phyloP scores from a whole-genome alignment of 2,329 filamentous ascomycete genomes.

The Bipolaris bicolor region DNA sequence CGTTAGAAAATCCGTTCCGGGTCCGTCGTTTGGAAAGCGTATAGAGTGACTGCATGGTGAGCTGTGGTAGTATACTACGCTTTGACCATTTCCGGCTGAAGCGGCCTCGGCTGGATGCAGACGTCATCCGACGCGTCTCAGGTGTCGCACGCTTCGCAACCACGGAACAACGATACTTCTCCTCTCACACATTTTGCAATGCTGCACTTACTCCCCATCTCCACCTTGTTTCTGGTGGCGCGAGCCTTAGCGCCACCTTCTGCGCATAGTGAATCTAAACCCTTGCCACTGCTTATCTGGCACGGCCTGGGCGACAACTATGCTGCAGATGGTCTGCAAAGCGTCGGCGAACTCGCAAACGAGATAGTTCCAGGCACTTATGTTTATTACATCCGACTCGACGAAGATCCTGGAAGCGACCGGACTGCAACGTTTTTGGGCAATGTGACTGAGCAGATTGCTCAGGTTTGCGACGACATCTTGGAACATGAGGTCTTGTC shows the following conservation, averaged over 20 bases:
- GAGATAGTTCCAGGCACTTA: constrained; percentile 80
- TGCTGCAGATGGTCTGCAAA: constrained; percentile 73
- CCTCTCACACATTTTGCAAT: constrained; percentile 16
- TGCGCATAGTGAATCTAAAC: constrained; percentile 21
- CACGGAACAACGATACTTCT: constrained; percentile 6
- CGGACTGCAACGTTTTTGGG: constrained; percentile 87
- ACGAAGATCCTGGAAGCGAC: constrained; percentile 70
- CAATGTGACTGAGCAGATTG: constrained; percentile 81
- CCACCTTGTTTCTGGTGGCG: constrained; percentile 29
- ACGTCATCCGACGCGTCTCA: constrained; percentile 29
- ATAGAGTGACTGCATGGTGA: no score
- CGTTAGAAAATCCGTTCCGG: no score
- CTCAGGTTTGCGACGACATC: constrained; percentile 77
- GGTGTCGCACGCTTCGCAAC: constrained; percentile 13
- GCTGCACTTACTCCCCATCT: constrained; percentile 30
- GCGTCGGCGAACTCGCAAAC: constrained; percentile 74
- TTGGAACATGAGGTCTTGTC: constrained; percentile 78
- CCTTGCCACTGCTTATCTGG: constrained; percentile 91
- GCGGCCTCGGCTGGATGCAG: constrained; percentile 21
- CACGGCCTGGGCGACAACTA: constrained; percentile 83
- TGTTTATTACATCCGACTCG: constrained; percentile 78
- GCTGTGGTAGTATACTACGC: not conserved
- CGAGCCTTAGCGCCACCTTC: constrained; percentile 24
- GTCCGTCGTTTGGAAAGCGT: no score
- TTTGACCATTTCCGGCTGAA: constrained; percentile 21